A percentile compares a stretch with the other conserved stretches of the same genome.
Evolutionary conservation across 2,329 filamentous ascomycete genomes (phyloP).

Genomic region (Clarireedia monteithiana): DNA sequence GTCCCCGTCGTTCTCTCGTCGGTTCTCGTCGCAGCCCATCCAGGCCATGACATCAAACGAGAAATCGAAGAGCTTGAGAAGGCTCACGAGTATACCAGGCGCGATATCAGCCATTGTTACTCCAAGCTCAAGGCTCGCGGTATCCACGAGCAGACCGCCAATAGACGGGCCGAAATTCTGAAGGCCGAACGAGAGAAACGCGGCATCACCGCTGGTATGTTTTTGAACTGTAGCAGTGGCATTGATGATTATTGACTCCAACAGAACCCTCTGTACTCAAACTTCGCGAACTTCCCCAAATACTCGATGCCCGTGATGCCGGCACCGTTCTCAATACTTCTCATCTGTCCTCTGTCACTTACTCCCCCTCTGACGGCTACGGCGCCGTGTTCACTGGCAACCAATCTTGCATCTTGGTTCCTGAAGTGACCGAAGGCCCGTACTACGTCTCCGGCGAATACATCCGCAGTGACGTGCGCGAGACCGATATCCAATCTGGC

Average conservation of each 20-base stretch:
- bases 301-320: slow-evolving; percentile 9
- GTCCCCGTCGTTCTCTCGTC: not conserved
- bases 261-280: slow-evolving; percentile 12
- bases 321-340: slow-evolving; percentile 11
- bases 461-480: slow-evolving; percentile 38
- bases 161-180: slow-evolving; percentile 10
- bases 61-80: slow-evolving; percentile 1
- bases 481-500: slow-evolving; percentile 16
- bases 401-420: slow-evolving; percentile 27
- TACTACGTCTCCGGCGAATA: slow-evolving; percentile 43
- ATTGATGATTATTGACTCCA: no score
- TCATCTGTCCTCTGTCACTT: slow-evolving; percentile 21
- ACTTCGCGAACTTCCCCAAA: slow-evolving; percentile 3
- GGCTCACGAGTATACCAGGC: not conserved
- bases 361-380: slow-evolving; percentile 29
- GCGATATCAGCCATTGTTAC: slow-evolving; percentile 9
- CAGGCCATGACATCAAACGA: slow-evolving; percentile 1
- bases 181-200: slow-evolving; percentile 9
- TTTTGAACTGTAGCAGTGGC: no score
- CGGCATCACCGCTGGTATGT: slow-evolving; percentile 7
- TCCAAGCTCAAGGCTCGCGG: slow-evolving; percentile 30
- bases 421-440: slow-evolving; percentile 31
- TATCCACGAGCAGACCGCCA: slow-evolving; percentile 19
- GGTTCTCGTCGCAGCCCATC: slow-evolving; percentile 3
- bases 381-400: slow-evolving; percentile 22